These are phyloP conservation scores for Fusarium avenaceum DNA, from an alignment of 2,329 filamentous ascomycete genomes.

Conservation along the genomic window DNA sequence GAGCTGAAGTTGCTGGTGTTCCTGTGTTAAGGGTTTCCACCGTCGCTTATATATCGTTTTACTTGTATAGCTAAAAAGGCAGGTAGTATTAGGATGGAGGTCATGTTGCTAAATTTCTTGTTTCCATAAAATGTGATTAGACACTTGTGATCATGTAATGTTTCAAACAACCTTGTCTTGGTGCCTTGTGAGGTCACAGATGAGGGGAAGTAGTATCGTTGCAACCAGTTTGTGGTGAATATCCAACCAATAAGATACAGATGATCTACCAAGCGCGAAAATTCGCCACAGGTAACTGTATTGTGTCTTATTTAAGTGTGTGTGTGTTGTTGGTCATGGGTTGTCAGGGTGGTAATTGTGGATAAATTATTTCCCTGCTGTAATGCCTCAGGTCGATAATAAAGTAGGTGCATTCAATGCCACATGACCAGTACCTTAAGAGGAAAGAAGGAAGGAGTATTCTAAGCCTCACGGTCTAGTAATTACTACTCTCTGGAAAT, in stretches of 20 bases:
- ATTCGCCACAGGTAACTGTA: background rate
- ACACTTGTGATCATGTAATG: conserved; percentile 6
- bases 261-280: accelerated
- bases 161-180: background rate
- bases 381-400: too few relatives aligned
- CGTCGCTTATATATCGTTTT: background rate
- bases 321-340: background rate
- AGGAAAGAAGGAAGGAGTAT: too few relatives aligned
- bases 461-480: too few relatives aligned
- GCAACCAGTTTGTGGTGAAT: background rate
- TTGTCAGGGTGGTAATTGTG: too few relatives aligned
- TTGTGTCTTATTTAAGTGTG: background rate
- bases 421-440: too few relatives aligned
- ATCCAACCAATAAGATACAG: background rate
- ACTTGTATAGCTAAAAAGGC: background rate
- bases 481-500: too few relatives aligned
- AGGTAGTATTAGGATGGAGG: background rate
- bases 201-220: conserved; percentile 15
- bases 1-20: background rate
- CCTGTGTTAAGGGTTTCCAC: background rate
- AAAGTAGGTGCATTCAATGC: too few relatives aligned
- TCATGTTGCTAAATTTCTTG: background rate
- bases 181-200: conserved; percentile 19
- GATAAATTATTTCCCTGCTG: too few relatives aligned
- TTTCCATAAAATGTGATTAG: background rate